Evolutionary conservation across 2,329 filamentous ascomycete genomes (phyloP).

Genomic region (Ophiostoma piceae): DNA sequence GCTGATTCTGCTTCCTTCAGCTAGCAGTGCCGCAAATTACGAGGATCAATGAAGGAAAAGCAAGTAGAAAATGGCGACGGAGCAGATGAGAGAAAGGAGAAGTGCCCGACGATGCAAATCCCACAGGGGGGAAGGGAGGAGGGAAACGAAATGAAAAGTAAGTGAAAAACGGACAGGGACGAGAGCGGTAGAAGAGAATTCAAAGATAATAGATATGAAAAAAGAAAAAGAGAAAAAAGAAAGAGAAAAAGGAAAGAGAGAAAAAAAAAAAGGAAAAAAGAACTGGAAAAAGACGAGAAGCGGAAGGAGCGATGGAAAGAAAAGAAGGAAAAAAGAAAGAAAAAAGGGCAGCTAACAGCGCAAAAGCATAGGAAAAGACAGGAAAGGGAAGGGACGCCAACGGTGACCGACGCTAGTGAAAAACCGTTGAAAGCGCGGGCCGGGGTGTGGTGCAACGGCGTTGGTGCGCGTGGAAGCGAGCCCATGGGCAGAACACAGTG

Average conservation of each 20-base stretch:
- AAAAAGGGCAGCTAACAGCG: not conserved
- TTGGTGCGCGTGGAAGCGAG: conserved; percentile 19
- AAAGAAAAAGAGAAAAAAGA: not conserved
- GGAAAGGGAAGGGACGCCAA: conserved; percentile 7
- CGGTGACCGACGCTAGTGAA: conserved; percentile 20
- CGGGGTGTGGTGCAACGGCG: conserved; percentile 20
- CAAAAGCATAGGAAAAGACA: not conserved
- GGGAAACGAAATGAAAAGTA: not conserved
- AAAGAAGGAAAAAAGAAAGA: not conserved
- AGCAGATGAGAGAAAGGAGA: not conserved
- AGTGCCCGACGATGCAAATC: not conserved
- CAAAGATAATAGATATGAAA: no score
- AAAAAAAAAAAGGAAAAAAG: not conserved
- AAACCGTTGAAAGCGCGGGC: conserved; percentile 27
- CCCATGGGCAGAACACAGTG: conserved; percentile 11
- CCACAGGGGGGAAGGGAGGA: not conserved
- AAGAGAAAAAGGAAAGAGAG: not conserved
- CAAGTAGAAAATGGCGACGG: not conserved
- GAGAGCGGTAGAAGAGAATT: not conserved
- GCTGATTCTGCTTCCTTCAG: not conserved
- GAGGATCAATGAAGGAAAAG: not conserved
- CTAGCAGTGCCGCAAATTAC: conserved; percentile 1
- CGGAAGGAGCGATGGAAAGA: not conserved
- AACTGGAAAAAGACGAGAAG: not conserved
- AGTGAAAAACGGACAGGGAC: not conserved